Base-by-base conservation (phyloP, 1,284 basidiomycete genomes). In the Blastosporella zonata region DNA sequence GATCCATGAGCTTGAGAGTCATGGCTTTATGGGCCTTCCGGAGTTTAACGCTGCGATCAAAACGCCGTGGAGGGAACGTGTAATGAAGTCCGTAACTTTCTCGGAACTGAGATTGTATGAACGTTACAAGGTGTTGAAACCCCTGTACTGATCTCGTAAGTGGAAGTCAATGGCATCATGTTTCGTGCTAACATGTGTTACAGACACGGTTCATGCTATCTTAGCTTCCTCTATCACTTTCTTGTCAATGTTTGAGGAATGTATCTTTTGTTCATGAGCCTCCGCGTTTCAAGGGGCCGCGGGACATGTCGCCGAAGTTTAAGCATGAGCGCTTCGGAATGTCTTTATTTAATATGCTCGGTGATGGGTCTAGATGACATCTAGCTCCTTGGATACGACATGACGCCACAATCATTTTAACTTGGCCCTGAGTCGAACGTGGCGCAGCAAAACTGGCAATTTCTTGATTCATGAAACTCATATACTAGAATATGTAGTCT, bases 1-100 rank as follows among this genome's bases (percentile, higher is more conserved):
- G 3, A 40, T 69, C 13, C 65, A 69, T 53, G 67, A 68, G 15
- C 59, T 62, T 31, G 55, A 61, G 46, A 55, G 55, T 40, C 60
- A 64, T 17, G 54, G 56, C 0, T 66, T 65, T 29, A 22, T 50
- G 29, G 47, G 52, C 8, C 56, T 55, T 21, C 55, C 58, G 1
- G 63, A 65, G 47, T 67, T 67, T 33, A 59, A 62, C 38, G 50
- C 41, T 15, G 51, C 47, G 20, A 45, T 48, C 1, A 40, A 44
- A 43, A 55, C 53, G 6, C 55, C 53, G 6, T 52, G 51, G 55
- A 49, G 46, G 29, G 49, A 51, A 27, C 49, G 38, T 10, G 37
- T 54, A 1, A 47, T 48, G 43, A 40, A 46, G 28, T 28, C 39
- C 7, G 41, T 56, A 8, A 42, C 22, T 13, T 34, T 22, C n/a